Evolutionary conservation across 768 basidiomycete species (phyloP).

Genomic region (Psilocybe sp.): DNA sequence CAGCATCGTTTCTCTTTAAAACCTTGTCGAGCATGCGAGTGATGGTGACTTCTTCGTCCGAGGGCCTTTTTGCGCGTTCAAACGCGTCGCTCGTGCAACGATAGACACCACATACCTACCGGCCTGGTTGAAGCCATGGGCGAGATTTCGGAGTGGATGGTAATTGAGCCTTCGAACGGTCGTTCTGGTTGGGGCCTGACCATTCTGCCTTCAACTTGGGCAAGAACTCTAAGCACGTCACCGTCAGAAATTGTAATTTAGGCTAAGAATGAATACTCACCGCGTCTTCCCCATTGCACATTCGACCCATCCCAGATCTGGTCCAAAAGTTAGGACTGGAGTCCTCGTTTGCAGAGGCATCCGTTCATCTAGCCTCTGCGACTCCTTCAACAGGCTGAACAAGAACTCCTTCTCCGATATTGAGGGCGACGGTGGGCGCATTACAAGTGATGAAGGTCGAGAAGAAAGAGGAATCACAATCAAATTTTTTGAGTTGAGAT

Average conservation of each 20-base stretch:
- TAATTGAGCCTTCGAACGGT: conserved; percentile 87
- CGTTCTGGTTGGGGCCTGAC: conserved; percentile 87
- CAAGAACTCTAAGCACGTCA: conserved; percentile 62
- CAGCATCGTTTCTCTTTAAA: conserved; percentile 80
- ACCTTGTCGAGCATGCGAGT: conserved; percentile 95
- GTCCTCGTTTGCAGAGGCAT: conserved; percentile 62
- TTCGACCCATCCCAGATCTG: conserved; percentile 86
- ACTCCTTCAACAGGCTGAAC: conserved; percentile 73
- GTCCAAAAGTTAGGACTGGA: conserved; percentile 70
- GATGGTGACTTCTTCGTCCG: conserved; percentile 89
- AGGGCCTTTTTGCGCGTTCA: conserved; percentile 49
- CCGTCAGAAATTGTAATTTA: background rate
- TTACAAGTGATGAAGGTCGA: conserved; percentile 19
- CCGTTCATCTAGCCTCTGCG: conserved; percentile 80
- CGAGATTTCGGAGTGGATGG: conserved; percentile 92
- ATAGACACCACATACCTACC: conserved; percentile 64
- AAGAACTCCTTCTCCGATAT: conserved; percentile 88
- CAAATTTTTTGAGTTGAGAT: conserved; percentile 11
- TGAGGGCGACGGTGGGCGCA: conserved; percentile 83
- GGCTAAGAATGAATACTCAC: conserved; percentile 35
- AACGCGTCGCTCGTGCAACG: conserved; percentile 14
- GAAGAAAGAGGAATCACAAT: conserved; percentile 6
- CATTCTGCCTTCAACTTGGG: conserved; percentile 86
- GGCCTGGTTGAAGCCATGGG: conserved; percentile 95
- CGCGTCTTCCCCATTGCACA: conserved; percentile 84